Evolutionary conservation across 768 basidiomycete species (phyloP).

Genomic region (Calocybe indica): DNA sequence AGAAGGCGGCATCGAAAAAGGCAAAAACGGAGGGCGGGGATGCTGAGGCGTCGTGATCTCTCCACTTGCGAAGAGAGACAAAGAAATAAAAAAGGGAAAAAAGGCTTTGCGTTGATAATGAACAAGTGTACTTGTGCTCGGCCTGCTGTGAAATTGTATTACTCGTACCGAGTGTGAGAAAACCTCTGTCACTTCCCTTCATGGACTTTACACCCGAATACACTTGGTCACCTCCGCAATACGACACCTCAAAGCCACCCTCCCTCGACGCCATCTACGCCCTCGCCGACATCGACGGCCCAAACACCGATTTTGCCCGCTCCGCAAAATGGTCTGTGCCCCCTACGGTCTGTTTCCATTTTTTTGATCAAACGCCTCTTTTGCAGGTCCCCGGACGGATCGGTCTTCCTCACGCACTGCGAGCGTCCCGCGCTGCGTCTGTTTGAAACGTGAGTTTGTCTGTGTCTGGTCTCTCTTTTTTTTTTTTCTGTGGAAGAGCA

Average conservation of each 20-base stretch:
- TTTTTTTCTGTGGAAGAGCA: neutral
- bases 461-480: neutral
- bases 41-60: conserved; percentile 10
- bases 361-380: neutral
- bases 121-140: no score
- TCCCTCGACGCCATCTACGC: neutral
- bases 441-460: conserved; percentile 38
- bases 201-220: neutral
- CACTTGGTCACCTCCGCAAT: conserved; percentile 14
- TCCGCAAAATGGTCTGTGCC: conserved; percentile 1
- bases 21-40: conserved; percentile 33
- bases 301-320: neutral
- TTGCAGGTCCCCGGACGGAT: conserved; percentile 71
- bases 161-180: no score
- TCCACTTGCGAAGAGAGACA: no score
- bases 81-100: no score
- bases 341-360: neutral
- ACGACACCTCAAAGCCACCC: conserved; percentile 17
- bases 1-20: conserved; percentile 40
- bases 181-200: no score
- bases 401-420: conserved; percentile 57
- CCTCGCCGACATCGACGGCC: no score
- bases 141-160: no score
- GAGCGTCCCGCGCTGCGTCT: conserved; percentile 66
- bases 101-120: no score